Conservation (phyloP, 345 rosid genomes). For the Trapa incisa region DNA sequence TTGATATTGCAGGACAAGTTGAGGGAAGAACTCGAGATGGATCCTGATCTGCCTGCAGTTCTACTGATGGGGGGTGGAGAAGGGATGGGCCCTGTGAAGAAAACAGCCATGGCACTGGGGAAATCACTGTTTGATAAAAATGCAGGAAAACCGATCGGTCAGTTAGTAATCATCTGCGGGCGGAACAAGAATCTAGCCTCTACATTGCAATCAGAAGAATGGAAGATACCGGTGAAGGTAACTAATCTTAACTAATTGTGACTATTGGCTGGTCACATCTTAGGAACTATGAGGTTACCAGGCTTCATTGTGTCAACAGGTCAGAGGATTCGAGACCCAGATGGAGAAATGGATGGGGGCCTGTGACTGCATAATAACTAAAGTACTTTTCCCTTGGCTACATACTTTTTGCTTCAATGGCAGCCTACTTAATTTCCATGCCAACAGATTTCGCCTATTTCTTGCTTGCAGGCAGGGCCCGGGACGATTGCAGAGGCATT, state of each 20-base stretch:
- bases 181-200: conserved; percentile 67
- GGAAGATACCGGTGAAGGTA: conserved; percentile 92
- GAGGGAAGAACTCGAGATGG: conserved; percentile 73
- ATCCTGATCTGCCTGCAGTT: conserved; percentile 69
- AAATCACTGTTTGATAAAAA: conserved; percentile 46
- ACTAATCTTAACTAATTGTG: neutral
- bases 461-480: conserved; percentile 65
- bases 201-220: conserved; percentile 43
- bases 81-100: conserved; percentile 99
- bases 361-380: conserved; percentile 87
- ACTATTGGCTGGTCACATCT: no score
- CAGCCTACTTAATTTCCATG: neutral
- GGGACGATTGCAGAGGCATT: conserved; percentile 97
- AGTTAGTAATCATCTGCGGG: conserved; percentile 81
- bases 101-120: conserved; percentile 71
- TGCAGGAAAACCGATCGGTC: conserved; percentile 59
- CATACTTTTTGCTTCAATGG: neutral
- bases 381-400: conserved; percentile 21
- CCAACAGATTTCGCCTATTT: neutral
- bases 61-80: conserved; percentile 98
- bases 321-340: conserved; percentile 79
- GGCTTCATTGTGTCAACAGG: conserved; percentile 19
- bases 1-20: conserved; percentile 42
- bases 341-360: conserved; percentile 99
- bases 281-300: neutral